A percentile compares a stretch with the other conserved stretches of the same genome.
Evolutionary conservation across 2,329 filamentous ascomycete species (phyloP).

Genomic region (Incumbomyces lentus): DNA sequence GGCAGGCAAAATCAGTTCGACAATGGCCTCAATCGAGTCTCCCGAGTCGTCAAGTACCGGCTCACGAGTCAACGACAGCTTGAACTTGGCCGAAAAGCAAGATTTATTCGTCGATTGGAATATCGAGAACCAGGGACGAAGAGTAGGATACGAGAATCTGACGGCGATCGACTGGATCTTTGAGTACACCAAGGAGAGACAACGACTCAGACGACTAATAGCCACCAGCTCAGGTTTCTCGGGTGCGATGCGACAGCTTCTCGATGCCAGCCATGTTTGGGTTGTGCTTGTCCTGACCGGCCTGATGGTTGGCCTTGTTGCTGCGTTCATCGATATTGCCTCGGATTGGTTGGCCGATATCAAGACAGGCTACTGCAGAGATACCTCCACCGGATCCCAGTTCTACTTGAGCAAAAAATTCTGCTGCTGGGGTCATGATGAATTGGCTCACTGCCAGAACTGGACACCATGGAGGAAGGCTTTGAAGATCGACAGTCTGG

Average conservation of each 20-base stretch:
- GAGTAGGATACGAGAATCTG: constrained; percentile 90
- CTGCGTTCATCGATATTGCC: constrained; percentile 78
- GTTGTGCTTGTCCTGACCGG: constrained; percentile 77
- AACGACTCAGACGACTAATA: constrained; percentile 67
- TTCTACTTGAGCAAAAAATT: constrained; percentile 90
- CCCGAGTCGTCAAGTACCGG: neutral
- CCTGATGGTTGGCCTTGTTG: constrained; percentile 69
- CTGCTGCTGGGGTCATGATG: constrained; percentile 85
- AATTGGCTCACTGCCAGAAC: constrained; percentile 67
- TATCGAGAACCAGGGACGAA: constrained; percentile 72
- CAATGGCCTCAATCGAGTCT: neutral
- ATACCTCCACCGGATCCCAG: constrained; percentile 62
- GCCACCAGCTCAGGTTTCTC: constrained; percentile 56
- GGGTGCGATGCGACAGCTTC: constrained; percentile 60
- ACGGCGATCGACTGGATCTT: constrained; percentile 99
- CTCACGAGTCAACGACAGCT: neutral
- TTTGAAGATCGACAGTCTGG: constrained; percentile 53
- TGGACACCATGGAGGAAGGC: constrained; percentile 81
- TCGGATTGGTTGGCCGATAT: constrained; percentile 90
- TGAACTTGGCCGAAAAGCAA: constrained; percentile 25
- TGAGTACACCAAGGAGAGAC: constrained; percentile 92
- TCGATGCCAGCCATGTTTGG: constrained; percentile 88
- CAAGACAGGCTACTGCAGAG: constrained; percentile 79
- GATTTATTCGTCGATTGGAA: constrained; percentile 62
- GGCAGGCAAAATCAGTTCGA: neutral